Conservation (phyloP, 1,139 yeast species). For the Candida neerlandica region DNA sequence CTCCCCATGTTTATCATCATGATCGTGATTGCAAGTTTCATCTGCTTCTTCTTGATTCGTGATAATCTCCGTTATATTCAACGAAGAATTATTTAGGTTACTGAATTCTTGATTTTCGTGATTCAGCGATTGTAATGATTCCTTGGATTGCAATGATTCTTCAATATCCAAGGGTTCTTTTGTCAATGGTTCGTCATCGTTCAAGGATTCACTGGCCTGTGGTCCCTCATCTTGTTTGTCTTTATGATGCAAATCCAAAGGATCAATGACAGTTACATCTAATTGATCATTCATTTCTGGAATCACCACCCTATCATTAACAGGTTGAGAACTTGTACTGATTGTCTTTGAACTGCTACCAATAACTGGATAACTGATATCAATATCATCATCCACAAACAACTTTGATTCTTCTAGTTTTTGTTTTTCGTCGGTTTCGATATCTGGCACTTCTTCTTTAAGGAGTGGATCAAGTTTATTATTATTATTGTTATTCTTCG, state of each 20-base stretch:
- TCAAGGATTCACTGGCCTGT: too few species aligned
- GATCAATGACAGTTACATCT: background rate
- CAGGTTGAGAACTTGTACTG: too few species aligned
- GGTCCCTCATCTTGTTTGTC: too few species aligned
- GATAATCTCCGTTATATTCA: background rate
- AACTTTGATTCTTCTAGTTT: background rate
- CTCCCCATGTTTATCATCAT: slow-evolving; percentile 15
- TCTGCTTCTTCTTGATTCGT: slow-evolving; percentile 1
- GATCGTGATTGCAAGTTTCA: slow-evolving; percentile 2
- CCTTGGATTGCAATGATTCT: background rate
- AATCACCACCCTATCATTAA: background rate
- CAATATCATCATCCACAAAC: slow-evolving; percentile 13
- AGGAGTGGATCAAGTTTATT: background rate
- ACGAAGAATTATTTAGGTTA: background rate
- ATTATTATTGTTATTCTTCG: slow-evolving; percentile 24
- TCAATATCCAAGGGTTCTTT: background rate
- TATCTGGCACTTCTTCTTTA: background rate
- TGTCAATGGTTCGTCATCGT: background rate
- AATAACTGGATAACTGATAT: slow-evolving; percentile 5
- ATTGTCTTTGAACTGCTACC: background rate
- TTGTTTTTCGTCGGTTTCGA: background rate
- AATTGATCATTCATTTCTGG: background rate
- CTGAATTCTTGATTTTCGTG: background rate
- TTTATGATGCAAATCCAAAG: background rate
- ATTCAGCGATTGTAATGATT: background rate